Base-by-base conservation (phyloP, 139 green algal species). In the Chlorella sorokiniana region DNA sequence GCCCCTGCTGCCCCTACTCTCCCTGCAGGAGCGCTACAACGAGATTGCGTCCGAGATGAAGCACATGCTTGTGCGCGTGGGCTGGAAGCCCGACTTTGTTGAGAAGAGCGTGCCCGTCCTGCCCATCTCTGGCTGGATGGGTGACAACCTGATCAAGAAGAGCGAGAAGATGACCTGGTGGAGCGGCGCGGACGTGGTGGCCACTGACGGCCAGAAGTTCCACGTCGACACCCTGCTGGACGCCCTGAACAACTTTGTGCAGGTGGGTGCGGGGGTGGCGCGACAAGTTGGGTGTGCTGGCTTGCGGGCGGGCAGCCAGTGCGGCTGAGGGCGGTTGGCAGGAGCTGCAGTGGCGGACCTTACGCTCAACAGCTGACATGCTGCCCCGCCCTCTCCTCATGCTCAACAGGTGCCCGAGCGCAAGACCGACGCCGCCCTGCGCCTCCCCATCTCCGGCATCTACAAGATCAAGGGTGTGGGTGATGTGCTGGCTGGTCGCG, bases 391-490 rank as follows among this genome's bases (percentile, higher is more conserved):
- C 11, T 56, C 48, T 56, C 1, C 45, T 45, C 18, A 45, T 45
- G 31, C 70, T 14, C 45, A 65, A 20, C 63, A 89, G 69, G 81
- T 94, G 80, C 95, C 95, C 65, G 93, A 97, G 89, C 93, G 95
- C 87, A 95, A 96, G 83, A 88, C 85, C 62, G 90, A 95, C 87
- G 92, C 90, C 41, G 86, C 94, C 73, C 90, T 98, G 86, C 94
- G 95, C 79, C 89, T 98, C 87, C 95, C 95, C 84, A 96, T 98
- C 33, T 84, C 88, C 80, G 96, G 96, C 82, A 89, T 96, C 78
- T 99, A 99, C 94, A 99, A 99, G 95, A 99, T 99, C 89, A 97
- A 97, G 89, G 96, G 96, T 92, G 95, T 99, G 78, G 96, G 96
- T 90, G 95, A 97, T 92, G 96, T 99, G 85, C 96, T 97, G 68